phyloP scores from a whole-genome alignment of 2,329 filamentous ascomycete genomes.

The Fusarium nurragi region DNA sequence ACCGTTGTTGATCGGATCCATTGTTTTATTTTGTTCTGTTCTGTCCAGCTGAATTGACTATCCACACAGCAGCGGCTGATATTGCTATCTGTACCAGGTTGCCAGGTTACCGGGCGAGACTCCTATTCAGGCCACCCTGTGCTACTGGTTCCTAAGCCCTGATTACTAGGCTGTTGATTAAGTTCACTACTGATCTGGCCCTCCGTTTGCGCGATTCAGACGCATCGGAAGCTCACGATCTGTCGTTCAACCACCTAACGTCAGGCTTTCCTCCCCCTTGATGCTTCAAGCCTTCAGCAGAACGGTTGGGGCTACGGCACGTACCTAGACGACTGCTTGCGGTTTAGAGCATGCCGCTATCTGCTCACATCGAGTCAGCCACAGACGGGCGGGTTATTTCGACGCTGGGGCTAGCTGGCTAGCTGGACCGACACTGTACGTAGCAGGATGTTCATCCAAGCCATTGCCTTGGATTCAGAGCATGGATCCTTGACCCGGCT shows the following conservation, averaged over 20 bases:
- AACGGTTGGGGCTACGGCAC: conserved; percentile 24
- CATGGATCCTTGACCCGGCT: conserved; percentile 22
- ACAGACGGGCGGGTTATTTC: conserved; percentile 21
- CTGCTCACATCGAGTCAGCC: conserved; percentile 31
- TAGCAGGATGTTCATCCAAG: conserved; percentile 24
- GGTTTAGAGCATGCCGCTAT: conserved; percentile 28
- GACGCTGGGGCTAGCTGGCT: not conserved
- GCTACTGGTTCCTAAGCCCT: not conserved
- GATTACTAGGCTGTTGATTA: not conserved
- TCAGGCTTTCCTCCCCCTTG: conserved; percentile 4
- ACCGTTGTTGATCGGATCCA: conserved; percentile 34
- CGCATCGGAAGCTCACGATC: not conserved
- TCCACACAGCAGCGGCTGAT: not conserved
- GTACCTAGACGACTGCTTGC: conserved; percentile 22
- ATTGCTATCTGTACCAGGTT: not conserved
- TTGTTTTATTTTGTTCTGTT: conserved; percentile 25
- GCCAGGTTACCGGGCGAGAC: not conserved
- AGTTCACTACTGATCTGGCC: not conserved
- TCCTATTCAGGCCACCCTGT: too few relatives aligned
- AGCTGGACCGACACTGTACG: too few relatives aligned
- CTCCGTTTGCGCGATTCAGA: conserved; percentile 24
- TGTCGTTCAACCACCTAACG: not conserved
- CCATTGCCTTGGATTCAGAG: conserved; percentile 30
- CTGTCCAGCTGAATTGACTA: not conserved
- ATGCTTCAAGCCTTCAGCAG: conserved; percentile 10